Percentiles rank a stretch among this genome's conserved stretches.
Evolutionary conservation across 2,329 filamentous ascomycete species (phyloP).

Genomic region (Stachybotrys chlorohalonatus): DNA sequence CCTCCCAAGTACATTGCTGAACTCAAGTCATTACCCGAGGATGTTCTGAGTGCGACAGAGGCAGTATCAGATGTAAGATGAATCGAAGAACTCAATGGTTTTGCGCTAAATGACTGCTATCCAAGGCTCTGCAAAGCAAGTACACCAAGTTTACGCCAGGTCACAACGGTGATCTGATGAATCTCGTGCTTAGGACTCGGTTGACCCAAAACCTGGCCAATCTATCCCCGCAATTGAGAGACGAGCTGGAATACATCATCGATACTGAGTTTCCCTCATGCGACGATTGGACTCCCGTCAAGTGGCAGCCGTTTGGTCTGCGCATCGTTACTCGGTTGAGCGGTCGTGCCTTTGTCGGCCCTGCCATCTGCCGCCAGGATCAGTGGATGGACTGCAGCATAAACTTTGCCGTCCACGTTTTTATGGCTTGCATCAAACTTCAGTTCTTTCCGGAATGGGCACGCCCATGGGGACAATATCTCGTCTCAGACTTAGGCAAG

Average conservation of each 20-base stretch:
- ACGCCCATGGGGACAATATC: conserved; percentile 34
- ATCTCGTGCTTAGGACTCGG: conserved; percentile 34
- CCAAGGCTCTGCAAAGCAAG: conserved; percentile 38
- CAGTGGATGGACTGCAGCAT: conserved; percentile 44
- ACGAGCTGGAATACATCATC: conserved; percentile 36
- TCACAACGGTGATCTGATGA: conserved; percentile 33
- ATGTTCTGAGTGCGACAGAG: conserved; percentile 37
- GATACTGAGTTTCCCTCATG: conserved; percentile 39
- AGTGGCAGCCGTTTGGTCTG: conserved; percentile 42
- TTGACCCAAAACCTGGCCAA: conserved; percentile 37
- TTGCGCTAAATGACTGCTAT: conserved; percentile 1
- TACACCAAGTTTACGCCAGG: conserved; percentile 42
- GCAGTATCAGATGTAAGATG: conserved; percentile 35
- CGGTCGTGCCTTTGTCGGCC: conserved; percentile 43
- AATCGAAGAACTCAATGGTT: neutral
- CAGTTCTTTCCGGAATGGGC: conserved; percentile 42
- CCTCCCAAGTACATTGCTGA: conserved; percentile 35
- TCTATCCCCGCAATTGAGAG: conserved; percentile 34
- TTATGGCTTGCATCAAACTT: conserved; percentile 38
- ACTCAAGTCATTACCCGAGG: conserved; percentile 38
- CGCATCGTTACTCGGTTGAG: conserved; percentile 43
- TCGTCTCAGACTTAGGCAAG: conserved; percentile 36
- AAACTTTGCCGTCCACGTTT: conserved; percentile 39
- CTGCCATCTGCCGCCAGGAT: conserved; percentile 38
- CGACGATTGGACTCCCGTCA: conserved; percentile 45